These are phyloP conservation scores for Trichoderma koningii DNA, from an alignment of 2,329 filamentous ascomycete genomes.

Conservation along the genomic window DNA sequence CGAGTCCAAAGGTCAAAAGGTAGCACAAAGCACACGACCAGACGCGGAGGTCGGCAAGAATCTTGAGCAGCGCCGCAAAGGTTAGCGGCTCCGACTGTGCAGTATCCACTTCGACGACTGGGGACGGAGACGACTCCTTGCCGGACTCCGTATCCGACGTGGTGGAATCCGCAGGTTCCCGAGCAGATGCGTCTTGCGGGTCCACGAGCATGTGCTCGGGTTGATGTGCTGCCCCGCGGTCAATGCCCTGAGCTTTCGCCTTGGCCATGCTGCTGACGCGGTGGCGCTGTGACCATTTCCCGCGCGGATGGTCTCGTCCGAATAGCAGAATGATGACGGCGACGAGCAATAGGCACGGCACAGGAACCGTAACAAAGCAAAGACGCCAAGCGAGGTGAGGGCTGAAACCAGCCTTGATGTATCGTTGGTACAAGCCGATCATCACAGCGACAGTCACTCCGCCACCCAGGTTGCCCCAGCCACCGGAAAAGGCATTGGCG, in stretches of 20 bases:
- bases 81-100: conserved; percentile 6
- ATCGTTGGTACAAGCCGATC: conserved; percentile 81
- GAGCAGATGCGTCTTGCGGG: neutral
- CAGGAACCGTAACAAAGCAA: conserved; percentile 68
- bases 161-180: neutral
- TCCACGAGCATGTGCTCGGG: neutral
- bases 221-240: conserved; percentile 28
- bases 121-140: too few relatives aligned
- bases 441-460: conserved; percentile 93
- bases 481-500: conserved; percentile 81
- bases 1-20: conserved; percentile 63
- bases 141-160: neutral
- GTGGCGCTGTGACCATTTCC: conserved; percentile 75
- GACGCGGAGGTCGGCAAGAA: conserved; percentile 57
- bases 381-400: conserved; percentile 73
- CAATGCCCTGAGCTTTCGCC: conserved; percentile 58
- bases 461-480: conserved; percentile 84
- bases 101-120: neutral
- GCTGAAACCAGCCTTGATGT: conserved; percentile 54
- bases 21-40: conserved; percentile 56
- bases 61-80: conserved; percentile 46
- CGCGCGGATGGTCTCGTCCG: conserved; percentile 80
- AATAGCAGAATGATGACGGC: conserved; percentile 70
- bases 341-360: conserved; percentile 73
- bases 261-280: conserved; percentile 49